Percentiles rank a stretch among this genome's conserved stretches.
Conservation (phyloP, 352 stramenopile genomes). For the Pythium guiyangense region DNA sequence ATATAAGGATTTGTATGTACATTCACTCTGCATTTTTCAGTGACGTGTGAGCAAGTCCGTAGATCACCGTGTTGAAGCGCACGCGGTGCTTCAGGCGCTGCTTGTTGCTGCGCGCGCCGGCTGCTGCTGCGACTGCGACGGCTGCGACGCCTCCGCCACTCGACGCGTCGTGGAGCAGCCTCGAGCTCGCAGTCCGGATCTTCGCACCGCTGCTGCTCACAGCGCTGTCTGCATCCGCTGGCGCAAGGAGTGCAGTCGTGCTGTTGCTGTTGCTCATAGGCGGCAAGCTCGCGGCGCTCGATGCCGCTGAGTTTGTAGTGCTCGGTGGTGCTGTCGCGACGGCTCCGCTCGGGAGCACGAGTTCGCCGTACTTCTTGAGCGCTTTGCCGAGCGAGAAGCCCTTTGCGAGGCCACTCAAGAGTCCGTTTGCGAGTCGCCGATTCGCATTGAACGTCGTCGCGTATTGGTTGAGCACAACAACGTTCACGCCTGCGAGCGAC, state of each 20-base stretch:
- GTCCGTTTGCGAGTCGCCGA: conserved; percentile 39
- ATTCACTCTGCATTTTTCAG: conserved; percentile 40
- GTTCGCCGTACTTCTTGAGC: conserved; percentile 47
- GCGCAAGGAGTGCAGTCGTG: not conserved
- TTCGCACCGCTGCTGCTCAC: conserved; percentile 2
- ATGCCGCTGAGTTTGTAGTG: conserved; percentile 1
- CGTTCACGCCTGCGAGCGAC: conserved; percentile 73
- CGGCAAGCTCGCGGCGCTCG: conserved; percentile 7
- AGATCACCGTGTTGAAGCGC: conserved; percentile 66
- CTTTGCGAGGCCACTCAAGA: conserved; percentile 47
- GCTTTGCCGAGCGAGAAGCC: conserved; percentile 58
- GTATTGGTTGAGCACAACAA: conserved; percentile 80
- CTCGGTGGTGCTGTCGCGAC: conserved; percentile 8
- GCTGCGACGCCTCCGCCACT: not conserved
- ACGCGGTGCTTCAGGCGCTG: conserved; percentile 66
- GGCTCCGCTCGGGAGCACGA: conserved; percentile 7
- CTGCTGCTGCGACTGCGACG: not conserved
- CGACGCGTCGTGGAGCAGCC: not conserved
- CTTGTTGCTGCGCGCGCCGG: conserved; percentile 6
- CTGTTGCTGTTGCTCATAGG: conserved; percentile 9
- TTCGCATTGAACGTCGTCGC: conserved; percentile 75
- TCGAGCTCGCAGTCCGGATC: conserved; percentile 2
- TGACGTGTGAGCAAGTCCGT: conserved; percentile 50
- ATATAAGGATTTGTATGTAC: not conserved
- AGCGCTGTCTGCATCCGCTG: not conserved